Percentiles rank a stretch among this genome's conserved stretches.
Conservation (phyloP, 129 eudicot genomes). For the Artemisia tridentata region DNA sequence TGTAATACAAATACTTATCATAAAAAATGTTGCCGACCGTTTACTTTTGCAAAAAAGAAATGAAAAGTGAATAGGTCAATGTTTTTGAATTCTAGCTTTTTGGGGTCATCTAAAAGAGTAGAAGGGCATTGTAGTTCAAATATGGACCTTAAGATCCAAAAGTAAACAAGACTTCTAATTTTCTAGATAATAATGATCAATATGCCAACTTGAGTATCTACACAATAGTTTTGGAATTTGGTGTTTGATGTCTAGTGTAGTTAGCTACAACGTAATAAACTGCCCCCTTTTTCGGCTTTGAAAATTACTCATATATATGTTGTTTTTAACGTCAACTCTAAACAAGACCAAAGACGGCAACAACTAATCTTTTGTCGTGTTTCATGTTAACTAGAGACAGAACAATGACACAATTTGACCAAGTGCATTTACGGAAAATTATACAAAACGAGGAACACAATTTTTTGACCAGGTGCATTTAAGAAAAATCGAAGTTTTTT, state of each 20-base stretch:
- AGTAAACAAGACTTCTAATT: neutral
- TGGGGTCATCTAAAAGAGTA: too few relatives aligned
- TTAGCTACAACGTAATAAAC: neutral
- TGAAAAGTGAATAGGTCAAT: too few relatives aligned
- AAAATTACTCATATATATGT: neutral
- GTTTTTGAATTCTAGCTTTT: too few relatives aligned
- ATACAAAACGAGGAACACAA: too few relatives aligned
- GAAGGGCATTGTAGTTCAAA: neutral
- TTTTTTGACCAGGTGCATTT: too few relatives aligned
- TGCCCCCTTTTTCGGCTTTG: neutral
- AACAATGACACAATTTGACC: neutral
- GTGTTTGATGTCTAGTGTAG: conserved; percentile 1
- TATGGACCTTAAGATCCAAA: neutral
- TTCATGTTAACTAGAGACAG: neutral
- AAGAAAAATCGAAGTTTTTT: too few relatives aligned
- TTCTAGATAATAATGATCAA: neutral
- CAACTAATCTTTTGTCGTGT: neutral
- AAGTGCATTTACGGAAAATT: too few relatives aligned
- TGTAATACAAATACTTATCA: too few relatives aligned
- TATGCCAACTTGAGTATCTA: conserved; percentile 1
- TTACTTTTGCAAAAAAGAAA: too few relatives aligned
- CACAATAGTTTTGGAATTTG: neutral
- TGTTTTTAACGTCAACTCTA: neutral
- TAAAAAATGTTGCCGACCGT: too few relatives aligned
- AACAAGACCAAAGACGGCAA: neutral